phyloP scores from a whole-genome alignment of 768 basidiomycete species.

The Termitomyces sp. region DNA sequence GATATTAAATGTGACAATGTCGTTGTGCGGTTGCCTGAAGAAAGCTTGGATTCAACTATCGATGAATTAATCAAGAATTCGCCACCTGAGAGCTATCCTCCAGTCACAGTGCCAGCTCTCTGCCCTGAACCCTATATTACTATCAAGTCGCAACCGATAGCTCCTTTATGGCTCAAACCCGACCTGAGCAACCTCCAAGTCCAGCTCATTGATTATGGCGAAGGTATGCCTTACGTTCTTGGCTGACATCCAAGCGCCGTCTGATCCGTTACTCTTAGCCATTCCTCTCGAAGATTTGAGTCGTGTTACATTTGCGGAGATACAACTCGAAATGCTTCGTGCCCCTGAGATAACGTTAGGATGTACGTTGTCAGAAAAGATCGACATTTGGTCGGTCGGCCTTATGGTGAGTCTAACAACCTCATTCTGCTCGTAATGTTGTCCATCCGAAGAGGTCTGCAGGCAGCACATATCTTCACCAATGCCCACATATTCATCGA shows the following conservation, averaged over 20 bases:
- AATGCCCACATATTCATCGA: not conserved
- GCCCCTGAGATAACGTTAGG: not conserved
- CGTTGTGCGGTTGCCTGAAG: not conserved
- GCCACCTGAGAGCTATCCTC: not conserved
- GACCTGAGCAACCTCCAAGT: not conserved
- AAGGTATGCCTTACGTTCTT: not conserved
- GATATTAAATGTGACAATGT: not conserved
- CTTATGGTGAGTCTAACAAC: not conserved
- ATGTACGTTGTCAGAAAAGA: not conserved
- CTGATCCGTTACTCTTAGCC: not conserved
- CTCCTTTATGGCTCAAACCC: not conserved
- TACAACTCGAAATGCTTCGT: not conserved
- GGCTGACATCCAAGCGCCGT: not conserved
- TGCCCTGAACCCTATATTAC: not conserved
- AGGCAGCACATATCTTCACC: not conserved
- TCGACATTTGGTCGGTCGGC: slow-evolving; percentile 2
- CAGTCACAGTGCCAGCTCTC: not conserved
- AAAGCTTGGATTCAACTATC: not conserved
- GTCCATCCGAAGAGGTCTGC: not conserved
- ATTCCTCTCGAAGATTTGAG: not conserved
- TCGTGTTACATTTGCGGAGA: not conserved
- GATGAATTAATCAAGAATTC: not conserved
- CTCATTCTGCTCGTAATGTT: not conserved
- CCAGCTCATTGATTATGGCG: not conserved
- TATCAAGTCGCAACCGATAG: not conserved